Evolutionary conservation across 257 asterid species (phyloP).

Genomic region (Mentha longifolia): DNA sequence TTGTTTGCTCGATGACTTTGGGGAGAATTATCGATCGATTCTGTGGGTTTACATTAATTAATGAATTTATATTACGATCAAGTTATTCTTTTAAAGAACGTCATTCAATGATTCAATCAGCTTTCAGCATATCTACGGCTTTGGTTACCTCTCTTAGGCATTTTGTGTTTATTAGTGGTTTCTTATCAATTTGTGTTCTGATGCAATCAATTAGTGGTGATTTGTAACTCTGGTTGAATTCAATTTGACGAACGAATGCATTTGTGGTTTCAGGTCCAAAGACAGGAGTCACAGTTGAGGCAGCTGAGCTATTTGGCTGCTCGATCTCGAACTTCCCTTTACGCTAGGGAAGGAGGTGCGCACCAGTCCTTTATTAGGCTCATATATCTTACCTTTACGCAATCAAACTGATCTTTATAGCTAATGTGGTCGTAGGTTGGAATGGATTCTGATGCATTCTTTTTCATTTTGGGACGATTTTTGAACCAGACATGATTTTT

Average conservation of each 20-base stretch:
- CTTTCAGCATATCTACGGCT: conserved; percentile 3
- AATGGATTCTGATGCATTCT: conserved; percentile 19
- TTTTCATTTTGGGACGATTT: background rate
- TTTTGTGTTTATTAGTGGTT: background rate
- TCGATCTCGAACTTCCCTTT: conserved; percentile 46
- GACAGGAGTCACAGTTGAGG: conserved; percentile 65
- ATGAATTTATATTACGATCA: background rate
- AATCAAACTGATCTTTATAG: conserved; percentile 9
- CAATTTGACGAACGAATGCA: background rate
- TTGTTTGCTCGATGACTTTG: background rate
- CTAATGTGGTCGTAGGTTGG: conserved; percentile 5
- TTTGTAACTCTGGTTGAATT: background rate
- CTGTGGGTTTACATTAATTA: background rate
- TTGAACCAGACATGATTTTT: background rate
- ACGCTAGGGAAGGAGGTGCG: conserved; percentile 51
- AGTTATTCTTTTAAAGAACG: background rate
- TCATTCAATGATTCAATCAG: background rate
- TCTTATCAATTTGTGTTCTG: conserved; percentile 1
- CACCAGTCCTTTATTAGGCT: conserved; percentile 16
- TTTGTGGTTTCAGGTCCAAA: conserved; percentile 54
- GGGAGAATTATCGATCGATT: conserved; percentile 8
- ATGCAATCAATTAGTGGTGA: background rate
- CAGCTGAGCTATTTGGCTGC: conserved; percentile 56
- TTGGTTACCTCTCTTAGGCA: conserved; percentile 6
- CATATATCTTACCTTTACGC: conserved; percentile 5